Conservation (phyloP, 306 rosid species). For the Chamaecrista fasciculata region DNA sequence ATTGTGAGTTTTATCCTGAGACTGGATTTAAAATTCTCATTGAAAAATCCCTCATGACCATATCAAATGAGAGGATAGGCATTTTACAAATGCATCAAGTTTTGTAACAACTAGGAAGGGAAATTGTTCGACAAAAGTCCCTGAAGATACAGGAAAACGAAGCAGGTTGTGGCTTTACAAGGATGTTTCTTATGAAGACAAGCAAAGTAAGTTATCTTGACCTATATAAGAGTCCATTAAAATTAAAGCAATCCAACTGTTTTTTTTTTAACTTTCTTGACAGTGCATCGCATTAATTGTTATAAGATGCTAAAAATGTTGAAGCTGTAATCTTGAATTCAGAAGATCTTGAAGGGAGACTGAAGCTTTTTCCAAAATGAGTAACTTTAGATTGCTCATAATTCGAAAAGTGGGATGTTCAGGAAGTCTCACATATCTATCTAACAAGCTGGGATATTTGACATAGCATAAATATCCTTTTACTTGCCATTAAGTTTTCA, state of each 20-base stretch:
- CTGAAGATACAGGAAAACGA: background rate
- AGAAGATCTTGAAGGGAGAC: background rate
- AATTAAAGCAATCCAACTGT: background rate
- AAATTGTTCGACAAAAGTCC: background rate
- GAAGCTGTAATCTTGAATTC: background rate
- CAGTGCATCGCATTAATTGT: too few relatives aligned
- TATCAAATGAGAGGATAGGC: background rate
- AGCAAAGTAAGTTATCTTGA: background rate
- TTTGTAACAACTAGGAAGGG: background rate
- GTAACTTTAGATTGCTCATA: background rate
- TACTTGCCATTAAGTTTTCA: background rate
- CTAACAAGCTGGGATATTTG: background rate
- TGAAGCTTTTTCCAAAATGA: conserved; percentile 17
- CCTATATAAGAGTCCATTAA: too few relatives aligned
- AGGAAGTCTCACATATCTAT: background rate
- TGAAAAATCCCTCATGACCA: conserved; percentile 16
- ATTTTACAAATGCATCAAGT: background rate
- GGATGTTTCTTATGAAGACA: background rate
- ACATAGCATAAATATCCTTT: background rate
- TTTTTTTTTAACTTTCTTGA: too few relatives aligned
- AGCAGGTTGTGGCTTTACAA: background rate
- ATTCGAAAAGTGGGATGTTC: background rate
- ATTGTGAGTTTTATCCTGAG: background rate
- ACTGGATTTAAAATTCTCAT: background rate
- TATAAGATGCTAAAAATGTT: too few relatives aligned